phyloP scores from a whole-genome alignment of 345 rosid species.

The Nephelium lappaceum region DNA sequence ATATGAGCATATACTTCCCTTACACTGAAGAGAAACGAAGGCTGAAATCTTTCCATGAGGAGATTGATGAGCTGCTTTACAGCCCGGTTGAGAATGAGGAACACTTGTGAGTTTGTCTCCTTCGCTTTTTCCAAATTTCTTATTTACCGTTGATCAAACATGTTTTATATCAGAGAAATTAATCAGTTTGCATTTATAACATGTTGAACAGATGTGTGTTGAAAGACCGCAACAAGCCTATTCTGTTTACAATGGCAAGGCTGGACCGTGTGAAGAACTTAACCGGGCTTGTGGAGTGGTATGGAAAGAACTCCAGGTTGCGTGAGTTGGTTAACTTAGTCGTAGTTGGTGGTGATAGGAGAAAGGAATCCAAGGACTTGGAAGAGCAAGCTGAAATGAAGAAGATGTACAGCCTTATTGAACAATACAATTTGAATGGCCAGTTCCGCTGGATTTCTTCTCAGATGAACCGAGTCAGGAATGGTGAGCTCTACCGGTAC shows the following conservation, averaged over 20 bases:
- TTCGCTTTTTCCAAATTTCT: neutral
- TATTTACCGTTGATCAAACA: neutral
- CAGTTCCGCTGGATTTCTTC: slow-evolving; percentile 93
- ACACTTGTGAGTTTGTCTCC: slow-evolving; percentile 62
- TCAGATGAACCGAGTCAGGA: slow-evolving; percentile 87
- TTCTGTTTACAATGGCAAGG: slow-evolving; percentile 93
- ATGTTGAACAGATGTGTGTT: slow-evolving; percentile 62
- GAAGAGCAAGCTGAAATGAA: slow-evolving; percentile 97
- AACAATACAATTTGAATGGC: slow-evolving; percentile 67
- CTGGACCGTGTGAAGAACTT: slow-evolving; percentile 92
- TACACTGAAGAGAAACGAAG: slow-evolving; percentile 71
- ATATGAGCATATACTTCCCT: slow-evolving; percentile 72
- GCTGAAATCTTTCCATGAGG: slow-evolving; percentile 68
- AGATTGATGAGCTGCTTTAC: slow-evolving; percentile 86
- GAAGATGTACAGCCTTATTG: slow-evolving; percentile 69
- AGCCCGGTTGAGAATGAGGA: slow-evolving; percentile 83
- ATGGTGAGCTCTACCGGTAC: slow-evolving; percentile 79
- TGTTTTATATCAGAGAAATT: neutral
- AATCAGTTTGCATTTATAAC: neutral
- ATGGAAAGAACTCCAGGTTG: slow-evolving; percentile 69
- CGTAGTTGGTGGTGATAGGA: slow-evolving; percentile 88
- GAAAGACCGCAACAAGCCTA: slow-evolving; percentile 81
- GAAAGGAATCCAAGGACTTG: slow-evolving; percentile 85
- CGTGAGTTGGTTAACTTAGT: slow-evolving; percentile 83
- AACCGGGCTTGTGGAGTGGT: slow-evolving; percentile 91